These are phyloP conservation scores for Radiomyces spectabilis DNA, from an alignment of 192 early-diverging fungal species.

Conservation along the genomic window DNA sequence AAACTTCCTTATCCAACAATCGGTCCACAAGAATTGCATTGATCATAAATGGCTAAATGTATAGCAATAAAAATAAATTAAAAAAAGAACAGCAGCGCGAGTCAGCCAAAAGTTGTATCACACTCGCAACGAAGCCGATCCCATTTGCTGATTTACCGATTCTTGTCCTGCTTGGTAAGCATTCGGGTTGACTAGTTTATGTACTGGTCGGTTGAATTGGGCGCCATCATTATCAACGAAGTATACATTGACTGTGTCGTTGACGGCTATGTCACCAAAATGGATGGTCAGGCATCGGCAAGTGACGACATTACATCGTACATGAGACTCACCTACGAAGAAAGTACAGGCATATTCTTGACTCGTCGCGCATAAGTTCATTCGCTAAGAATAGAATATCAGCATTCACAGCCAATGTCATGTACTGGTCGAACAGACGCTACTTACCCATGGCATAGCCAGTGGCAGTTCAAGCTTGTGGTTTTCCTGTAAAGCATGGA, in stretches of 20 bases:
- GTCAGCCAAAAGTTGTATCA: not conserved
- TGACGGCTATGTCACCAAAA: slow-evolving; percentile 14
- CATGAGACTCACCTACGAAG: slow-evolving; percentile 28
- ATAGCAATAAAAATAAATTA: not conserved
- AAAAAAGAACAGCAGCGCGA: not conserved
- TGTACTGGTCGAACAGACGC: no score
- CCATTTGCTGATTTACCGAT: no score
- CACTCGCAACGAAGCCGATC: not conserved
- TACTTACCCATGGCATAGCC: no score
- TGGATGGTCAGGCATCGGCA: not conserved
- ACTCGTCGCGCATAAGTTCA: slow-evolving; percentile 38
- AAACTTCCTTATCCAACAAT: slow-evolving; percentile 41
- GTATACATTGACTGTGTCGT: slow-evolving; percentile 9
- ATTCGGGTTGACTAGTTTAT: not conserved
- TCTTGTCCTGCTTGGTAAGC: no score
- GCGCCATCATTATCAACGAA: not conserved
- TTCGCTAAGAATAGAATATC: slow-evolving; percentile 21
- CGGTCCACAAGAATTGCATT: slow-evolving; percentile 52
- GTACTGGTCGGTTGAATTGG: no score
- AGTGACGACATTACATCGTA: not conserved
- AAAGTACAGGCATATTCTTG: slow-evolving; percentile 23
- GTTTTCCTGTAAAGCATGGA: not conserved
- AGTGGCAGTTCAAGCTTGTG: not conserved
- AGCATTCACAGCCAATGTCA: not conserved
- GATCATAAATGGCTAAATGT: slow-evolving; percentile 26